These are phyloP conservation scores for Hyaloscypha bicolor DNA, from an alignment of 495 filamentous ascomycete species.

Conservation along the genomic window DNA sequence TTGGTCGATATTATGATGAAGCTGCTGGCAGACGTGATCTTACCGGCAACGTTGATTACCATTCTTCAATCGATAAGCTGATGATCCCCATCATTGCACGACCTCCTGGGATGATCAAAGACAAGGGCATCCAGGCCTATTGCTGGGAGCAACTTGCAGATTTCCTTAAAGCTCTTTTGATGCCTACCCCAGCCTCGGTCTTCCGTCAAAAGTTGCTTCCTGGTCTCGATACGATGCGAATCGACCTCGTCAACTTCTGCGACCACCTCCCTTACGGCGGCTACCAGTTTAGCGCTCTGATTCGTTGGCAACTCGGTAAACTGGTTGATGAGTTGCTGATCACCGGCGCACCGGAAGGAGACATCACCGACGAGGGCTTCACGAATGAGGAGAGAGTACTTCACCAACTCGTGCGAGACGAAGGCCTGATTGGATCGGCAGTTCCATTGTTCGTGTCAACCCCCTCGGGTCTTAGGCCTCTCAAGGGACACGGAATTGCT, in stretches of 20 bases:
- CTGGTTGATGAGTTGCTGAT: constrained; percentile 46
- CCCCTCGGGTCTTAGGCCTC: constrained; percentile 31
- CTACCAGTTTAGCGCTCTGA: constrained; percentile 36
- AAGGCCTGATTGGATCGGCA: constrained; percentile 44
- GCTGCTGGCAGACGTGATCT: constrained; percentile 37
- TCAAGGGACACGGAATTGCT: constrained; percentile 27
- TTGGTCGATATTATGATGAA: constrained; percentile 51
- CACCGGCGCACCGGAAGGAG: constrained; percentile 41
- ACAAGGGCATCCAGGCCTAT: constrained; percentile 49
- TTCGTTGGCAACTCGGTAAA: constrained; percentile 46
- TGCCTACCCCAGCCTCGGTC: constrained; percentile 15
- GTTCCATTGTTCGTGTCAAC: constrained; percentile 38
- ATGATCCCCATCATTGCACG: constrained; percentile 37
- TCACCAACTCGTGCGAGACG: constrained; percentile 44
- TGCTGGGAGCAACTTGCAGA: constrained; percentile 49
- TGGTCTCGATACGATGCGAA: constrained; percentile 40
- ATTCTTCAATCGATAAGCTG: constrained; percentile 34
- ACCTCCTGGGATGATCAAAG: constrained; percentile 37
- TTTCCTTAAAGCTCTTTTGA: constrained; percentile 43
- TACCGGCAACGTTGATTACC: constrained; percentile 32
- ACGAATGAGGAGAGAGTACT: constrained; percentile 39
- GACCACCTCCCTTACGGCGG: constrained; percentile 38
- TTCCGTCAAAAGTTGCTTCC: constrained; percentile 44
- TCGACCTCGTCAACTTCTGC: constrained; percentile 52
- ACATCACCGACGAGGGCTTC: constrained; percentile 32